Conservation (phyloP, 768 basidiomycete species). For the Hygrocybe punicea region DNA sequence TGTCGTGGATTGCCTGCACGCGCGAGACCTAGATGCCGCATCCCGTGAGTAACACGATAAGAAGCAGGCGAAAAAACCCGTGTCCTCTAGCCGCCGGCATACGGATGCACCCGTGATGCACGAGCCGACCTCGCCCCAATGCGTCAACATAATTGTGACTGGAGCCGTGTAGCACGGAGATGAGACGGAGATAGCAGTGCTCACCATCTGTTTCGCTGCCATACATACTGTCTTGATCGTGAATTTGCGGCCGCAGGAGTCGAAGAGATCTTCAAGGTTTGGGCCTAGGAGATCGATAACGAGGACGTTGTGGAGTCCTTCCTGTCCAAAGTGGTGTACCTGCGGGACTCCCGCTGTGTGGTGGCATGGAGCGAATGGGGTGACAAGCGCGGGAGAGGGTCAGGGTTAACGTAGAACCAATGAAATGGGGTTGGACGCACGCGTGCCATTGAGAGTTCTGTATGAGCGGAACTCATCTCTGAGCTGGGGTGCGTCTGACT, state of each 20-base stretch:
- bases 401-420: slow-evolving; percentile 4
- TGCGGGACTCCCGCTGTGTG: slow-evolving; percentile 88
- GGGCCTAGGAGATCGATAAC: slow-evolving; percentile 96
- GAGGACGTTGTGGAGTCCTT: slow-evolving; percentile 94
- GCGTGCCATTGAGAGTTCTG: slow-evolving; percentile 86
- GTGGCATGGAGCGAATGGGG: slow-evolving; percentile 13
- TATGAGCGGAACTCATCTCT: slow-evolving; percentile 97
- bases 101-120: slow-evolving; percentile 4
- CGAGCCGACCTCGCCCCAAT: slow-evolving; percentile 1
- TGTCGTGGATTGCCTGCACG: slow-evolving; percentile 96
- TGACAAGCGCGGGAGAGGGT: slow-evolving; percentile 3
- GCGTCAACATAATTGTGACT: neutral
- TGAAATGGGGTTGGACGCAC: slow-evolving; percentile 46
- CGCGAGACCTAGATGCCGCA: slow-evolving; percentile 69
- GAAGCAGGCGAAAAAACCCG: neutral
- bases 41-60: slow-evolving; percentile 8
- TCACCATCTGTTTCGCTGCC: slow-evolving; percentile 98
- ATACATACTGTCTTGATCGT: slow-evolving; percentile 97
- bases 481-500: slow-evolving; percentile 96
- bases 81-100: slow-evolving; percentile 11
- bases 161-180: neutral
- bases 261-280: slow-evolving; percentile 95
- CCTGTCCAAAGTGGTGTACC: slow-evolving; percentile 98
- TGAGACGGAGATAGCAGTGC: slow-evolving; percentile 22
- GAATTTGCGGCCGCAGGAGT: slow-evolving; percentile 99